phyloP scores from a whole-genome alignment of 176 grass and related monocot species.

The Eragrostis curvula region DNA sequence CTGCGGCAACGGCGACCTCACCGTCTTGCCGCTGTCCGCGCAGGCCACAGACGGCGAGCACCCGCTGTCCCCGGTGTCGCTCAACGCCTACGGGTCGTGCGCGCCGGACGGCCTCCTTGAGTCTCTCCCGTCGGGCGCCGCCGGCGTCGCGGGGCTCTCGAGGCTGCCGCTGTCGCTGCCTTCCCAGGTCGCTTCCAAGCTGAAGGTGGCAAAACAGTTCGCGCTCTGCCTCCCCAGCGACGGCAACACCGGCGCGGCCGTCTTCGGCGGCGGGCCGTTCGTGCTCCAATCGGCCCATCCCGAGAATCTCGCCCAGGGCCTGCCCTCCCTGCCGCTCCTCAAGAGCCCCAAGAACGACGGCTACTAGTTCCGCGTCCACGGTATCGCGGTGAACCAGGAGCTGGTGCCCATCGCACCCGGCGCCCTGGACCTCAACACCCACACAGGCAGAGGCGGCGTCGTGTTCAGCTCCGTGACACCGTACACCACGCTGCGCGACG shows the following conservation, averaged over 20 bases:
- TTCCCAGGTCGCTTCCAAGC: constrained; percentile 38
- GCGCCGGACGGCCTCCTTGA: background rate
- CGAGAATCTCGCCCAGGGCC: background rate
- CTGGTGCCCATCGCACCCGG: background rate
- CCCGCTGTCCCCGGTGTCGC: constrained; percentile 27
- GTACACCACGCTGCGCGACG: constrained; percentile 18
- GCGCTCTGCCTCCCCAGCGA: constrained; percentile 44
- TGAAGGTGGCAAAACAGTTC: constrained; percentile 52
- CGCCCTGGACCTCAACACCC: constrained; percentile 2
- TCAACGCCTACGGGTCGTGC: background rate
- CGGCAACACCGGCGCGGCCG: too few species aligned
- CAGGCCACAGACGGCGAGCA: constrained; percentile 49
- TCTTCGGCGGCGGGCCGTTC: too few species aligned
- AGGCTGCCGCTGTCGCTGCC: constrained; percentile 35
- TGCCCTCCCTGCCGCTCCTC: constrained; percentile 4
- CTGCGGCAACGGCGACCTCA: constrained; percentile 34
- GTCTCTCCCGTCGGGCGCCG: background rate
- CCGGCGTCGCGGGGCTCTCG: constrained; percentile 43
- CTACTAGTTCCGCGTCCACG: constrained; percentile 54
- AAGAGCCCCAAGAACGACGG: constrained; percentile 45
- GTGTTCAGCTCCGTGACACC: constrained; percentile 20
- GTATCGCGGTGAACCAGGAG: constrained; percentile 26
- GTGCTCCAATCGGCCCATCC: background rate
- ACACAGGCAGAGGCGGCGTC: constrained; percentile 35
- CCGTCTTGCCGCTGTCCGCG: constrained; percentile 18